Evolutionary conservation across 2,329 filamentous ascomycete genomes (phyloP), one percentile per base, ranked within the genome.

Genomic region (Fusarium abutilonis): DNA sequence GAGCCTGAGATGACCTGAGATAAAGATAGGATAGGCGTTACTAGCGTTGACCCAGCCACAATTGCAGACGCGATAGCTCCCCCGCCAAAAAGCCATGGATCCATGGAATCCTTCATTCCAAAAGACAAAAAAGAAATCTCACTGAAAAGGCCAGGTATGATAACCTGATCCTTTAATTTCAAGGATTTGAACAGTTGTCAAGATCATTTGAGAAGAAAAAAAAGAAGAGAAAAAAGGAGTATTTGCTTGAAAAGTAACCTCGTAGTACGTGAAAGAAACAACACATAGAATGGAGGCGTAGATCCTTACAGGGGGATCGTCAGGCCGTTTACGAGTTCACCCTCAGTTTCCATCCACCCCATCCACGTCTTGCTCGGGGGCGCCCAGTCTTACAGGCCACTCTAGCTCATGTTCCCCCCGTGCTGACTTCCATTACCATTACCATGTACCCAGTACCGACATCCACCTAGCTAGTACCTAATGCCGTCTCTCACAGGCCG

Each of bases 21-120:
- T 64, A 65, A 64, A 64, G 62, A 64, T 63, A 64, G 62, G 45
- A 56, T 40, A 39, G 35, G 28, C 40, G 38, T 40, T 54, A 15
- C 47, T 64, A 64, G 62, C 62, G 62, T 48, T 38, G 53, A 63
- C 61, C 56, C 61, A 64, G 61, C 62, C 62, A 63, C 61, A 58
- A 58, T 50, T 57, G 44, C 56, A 40, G 9, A 21, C 21, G 6
- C 31, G 41, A 45, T 59, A 47, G 48, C 21, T 13, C 28, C 28
- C 28, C 28, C 7, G 43, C 43, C 43, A 49, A 44, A n/a, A 34
- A 23, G 15, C 17, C 21, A 11, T 10, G 29, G 36, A 60, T 36
- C 43, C 52, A 34, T n/a, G 14, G 11, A 34, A 34, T 8, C 31
- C 31, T 34, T 43, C 60, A 63, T 63, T 63, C 60, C 60, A 63